Evolutionary conservation across 2,329 filamentous ascomycete genomes (phyloP).

Genomic region (Pseudogymnoascus sp.): DNA sequence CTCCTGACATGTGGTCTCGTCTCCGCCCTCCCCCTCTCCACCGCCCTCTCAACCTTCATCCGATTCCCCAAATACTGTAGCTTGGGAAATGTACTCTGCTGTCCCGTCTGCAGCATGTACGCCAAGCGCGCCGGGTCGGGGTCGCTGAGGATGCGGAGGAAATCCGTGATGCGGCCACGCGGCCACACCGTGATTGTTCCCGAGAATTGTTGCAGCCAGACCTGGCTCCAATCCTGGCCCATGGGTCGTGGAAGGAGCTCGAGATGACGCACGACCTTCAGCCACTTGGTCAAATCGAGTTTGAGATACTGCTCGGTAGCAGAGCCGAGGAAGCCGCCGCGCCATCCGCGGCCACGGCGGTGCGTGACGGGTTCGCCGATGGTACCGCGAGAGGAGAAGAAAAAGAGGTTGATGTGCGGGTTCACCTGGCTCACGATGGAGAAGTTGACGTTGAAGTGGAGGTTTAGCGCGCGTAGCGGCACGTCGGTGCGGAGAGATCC

Average conservation of each 20-base stretch:
- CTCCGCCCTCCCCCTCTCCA: slow-evolving; percentile 50
- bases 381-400: slow-evolving; percentile 88
- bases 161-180: slow-evolving; percentile 68
- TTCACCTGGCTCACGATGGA: slow-evolving; percentile 86
- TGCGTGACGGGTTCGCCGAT: slow-evolving; percentile 93
- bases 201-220: slow-evolving; percentile 92
- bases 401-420: slow-evolving; percentile 96
- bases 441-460: slow-evolving; percentile 98
- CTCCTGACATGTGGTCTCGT: slow-evolving; percentile 40
- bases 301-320: slow-evolving; percentile 93
- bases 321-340: slow-evolving; percentile 86
- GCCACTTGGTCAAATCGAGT: slow-evolving; percentile 94
- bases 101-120: slow-evolving; percentile 82
- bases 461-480: slow-evolving; percentile 83
- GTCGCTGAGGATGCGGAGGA: slow-evolving; percentile 77
- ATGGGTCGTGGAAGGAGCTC: slow-evolving; percentile 84
- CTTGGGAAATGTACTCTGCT: slow-evolving; percentile 84
- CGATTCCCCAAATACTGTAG: slow-evolving; percentile 85
- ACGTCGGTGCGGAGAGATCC: slow-evolving; percentile 91
- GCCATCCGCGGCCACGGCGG: slow-evolving; percentile 86
- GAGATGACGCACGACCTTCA: slow-evolving; percentile 85
- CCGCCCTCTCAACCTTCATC: slow-evolving; percentile 67
- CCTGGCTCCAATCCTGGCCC: slow-evolving; percentile 92
- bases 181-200: slow-evolving; percentile 97
- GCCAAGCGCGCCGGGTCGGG: slow-evolving; percentile 67